A percentile compares a stretch with the other conserved stretches of the same genome.
phyloP scores from a whole-genome alignment of 805 yeast genomes.

The Nakazawaea molendinolei region DNA sequence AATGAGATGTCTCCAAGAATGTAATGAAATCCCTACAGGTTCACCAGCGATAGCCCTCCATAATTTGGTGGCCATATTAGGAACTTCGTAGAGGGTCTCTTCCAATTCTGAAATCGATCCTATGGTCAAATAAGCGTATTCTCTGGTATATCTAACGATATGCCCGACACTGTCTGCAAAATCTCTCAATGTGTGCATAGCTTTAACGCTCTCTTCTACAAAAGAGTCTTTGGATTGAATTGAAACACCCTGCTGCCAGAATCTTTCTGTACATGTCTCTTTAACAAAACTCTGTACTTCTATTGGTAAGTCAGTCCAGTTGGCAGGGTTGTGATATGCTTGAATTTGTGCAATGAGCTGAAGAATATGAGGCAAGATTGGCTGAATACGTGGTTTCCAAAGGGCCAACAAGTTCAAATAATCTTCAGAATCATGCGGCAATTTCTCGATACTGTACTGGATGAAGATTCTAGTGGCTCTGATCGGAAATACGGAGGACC shows the following conservation, averaged over 20 bases:
- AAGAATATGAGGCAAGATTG: conserved; percentile 84
- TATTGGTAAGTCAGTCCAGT: conserved; percentile 81
- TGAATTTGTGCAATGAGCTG: conserved; percentile 86
- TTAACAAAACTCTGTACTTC: conserved; percentile 91
- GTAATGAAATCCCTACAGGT: conserved; percentile 80
- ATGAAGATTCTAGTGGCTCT: conserved; percentile 92
- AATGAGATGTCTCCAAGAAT: conserved; percentile 96
- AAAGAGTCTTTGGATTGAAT: conserved; percentile 91
- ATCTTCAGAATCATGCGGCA: conserved; percentile 72
- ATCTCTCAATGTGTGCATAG: conserved; percentile 88
- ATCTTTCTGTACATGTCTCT: conserved; percentile 84
- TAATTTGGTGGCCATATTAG: conserved; percentile 65
- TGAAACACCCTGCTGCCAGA: conserved; percentile 98
- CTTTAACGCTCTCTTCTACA: conserved; percentile 88
- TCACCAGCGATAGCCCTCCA: conserved; percentile 88
- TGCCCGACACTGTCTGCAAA: conserved; percentile 98
- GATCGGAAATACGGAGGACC: conserved; percentile 93
- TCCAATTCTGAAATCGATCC: conserved; percentile 88
- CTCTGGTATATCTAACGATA: conserved; percentile 89
- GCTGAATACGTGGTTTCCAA: conserved; percentile 92
- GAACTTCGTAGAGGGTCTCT: conserved; percentile 80
- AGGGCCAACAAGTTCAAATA: conserved; percentile 61
- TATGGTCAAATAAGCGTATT: conserved; percentile 85
- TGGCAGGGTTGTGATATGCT: conserved; percentile 88
- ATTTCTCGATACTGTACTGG: conserved; percentile 90